Evolutionary conservation across 192 early-diverging fungal genomes (phyloP).

Genomic region (Umbelopsis sp.): DNA sequence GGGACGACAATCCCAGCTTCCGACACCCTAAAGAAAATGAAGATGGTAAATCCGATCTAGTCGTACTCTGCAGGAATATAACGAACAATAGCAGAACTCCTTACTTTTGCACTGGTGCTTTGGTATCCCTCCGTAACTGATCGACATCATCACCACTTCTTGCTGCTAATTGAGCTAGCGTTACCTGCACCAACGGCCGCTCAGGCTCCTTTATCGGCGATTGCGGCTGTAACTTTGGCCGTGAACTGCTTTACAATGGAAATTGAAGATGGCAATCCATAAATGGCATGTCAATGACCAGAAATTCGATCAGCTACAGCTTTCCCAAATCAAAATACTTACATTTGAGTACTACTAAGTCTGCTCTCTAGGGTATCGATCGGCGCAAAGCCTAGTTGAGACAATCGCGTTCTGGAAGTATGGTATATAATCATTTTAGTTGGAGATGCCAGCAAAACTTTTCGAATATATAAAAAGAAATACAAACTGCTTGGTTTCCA

Average conservation of each 20-base stretch:
- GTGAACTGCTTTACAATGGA: background rate
- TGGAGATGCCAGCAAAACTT: background rate
- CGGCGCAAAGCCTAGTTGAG: background rate
- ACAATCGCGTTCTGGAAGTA: background rate
- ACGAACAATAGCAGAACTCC: background rate
- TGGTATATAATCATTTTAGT: background rate
- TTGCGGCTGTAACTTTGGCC: background rate
- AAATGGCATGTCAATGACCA: background rate
- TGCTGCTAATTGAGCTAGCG: conserved; percentile 2
- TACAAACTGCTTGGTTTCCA: background rate
- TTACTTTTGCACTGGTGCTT: conserved; percentile 8
- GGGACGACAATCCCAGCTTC: conserved; percentile 33
- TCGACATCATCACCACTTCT: background rate
- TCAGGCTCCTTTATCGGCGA: background rate
- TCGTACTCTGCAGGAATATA: no score
- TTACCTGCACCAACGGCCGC: background rate
- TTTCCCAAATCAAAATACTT: background rate
- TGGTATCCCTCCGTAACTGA: background rate
- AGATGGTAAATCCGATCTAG: no score
- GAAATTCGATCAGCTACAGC: background rate
- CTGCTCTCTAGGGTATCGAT: background rate
- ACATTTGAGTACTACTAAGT: background rate
- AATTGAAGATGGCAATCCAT: background rate
- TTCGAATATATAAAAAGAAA: background rate
- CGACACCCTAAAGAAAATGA: conserved; percentile 24